Base-by-base conservation (phyloP, 2,329 filamentous ascomycete species). In the Colletotrichum coccodes region DNA sequence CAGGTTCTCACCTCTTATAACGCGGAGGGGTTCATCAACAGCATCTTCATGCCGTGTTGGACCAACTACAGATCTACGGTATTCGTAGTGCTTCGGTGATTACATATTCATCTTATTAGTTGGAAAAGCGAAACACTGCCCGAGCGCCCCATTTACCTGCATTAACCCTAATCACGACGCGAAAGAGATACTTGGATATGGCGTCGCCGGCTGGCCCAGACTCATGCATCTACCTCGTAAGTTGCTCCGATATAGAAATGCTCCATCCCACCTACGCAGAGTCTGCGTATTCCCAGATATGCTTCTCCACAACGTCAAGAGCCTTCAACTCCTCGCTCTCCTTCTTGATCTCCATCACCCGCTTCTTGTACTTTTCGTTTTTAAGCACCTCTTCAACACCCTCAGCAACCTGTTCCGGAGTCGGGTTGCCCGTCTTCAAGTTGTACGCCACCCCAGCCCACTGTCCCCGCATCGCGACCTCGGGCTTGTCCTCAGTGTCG, bases 401-500 rank as follows among this genome's bases (percentile, higher is more conserved):
- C 4, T 64, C 72, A 1, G 70, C 65, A 6, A 82, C 71, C 50
- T 76, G 68, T 28, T 76, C 73, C 1, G 66, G 40, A 1, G 71
- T 75, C 11, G 81, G 80, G 3, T 42, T 67, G 28, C 79, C 77
- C 0, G 79, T 81, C 38, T 73, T 71, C 23, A 87, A 74, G 71
- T 86, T 85, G 44, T 84, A 76, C 0, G 81, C 84, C 6, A 85
- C 74, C 9, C 84, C 84, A 1, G 81, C 78, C 73, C 76, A 82
- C 66, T 83, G 81, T 3, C 79, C 80, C 1, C 84, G 77, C 50
- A 78, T 75, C 2, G 77, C 77, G 14, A 82, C 79, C 70, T 85
- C 81, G 3, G 77, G 74, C 74, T 84, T 84, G 60, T 83, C 82
- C 44, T 80, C 79, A 40, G 75, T 78, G 18, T 75, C 73, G 3